Conservation (phyloP, 225 moss, liverwort and hornwort species). For the Pseudoscleropodium purum region DNA sequence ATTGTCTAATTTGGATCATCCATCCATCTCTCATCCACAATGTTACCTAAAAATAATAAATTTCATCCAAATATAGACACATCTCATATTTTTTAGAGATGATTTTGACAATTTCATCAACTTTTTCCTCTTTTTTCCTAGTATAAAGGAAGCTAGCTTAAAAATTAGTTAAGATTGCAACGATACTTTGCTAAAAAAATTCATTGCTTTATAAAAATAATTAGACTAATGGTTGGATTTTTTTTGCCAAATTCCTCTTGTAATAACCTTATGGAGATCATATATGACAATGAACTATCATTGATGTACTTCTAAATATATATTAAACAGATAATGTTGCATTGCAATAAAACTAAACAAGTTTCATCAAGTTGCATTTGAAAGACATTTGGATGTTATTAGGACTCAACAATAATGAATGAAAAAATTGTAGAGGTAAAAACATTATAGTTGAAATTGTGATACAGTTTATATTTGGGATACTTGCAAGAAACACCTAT, state of each 20-base stretch:
- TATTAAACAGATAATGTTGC: accelerated
- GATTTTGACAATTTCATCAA: background rate
- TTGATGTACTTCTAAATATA: background rate
- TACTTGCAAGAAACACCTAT: too few relatives aligned
- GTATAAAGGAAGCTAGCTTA: accelerated
- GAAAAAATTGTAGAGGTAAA: background rate
- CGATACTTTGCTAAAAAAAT: accelerated
- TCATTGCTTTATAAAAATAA: background rate
- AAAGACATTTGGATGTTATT: background rate
- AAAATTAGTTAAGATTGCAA: background rate
- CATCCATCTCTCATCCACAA: background rate
- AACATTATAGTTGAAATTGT: accelerated
- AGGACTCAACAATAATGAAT: background rate
- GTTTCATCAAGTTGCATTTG: background rate
- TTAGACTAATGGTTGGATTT: accelerated
- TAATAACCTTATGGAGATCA: accelerated
- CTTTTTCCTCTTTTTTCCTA: background rate
- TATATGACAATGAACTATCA: background rate
- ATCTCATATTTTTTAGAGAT: background rate
- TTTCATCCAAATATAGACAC: background rate
- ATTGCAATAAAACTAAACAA: accelerated
- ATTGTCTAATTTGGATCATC: background rate
- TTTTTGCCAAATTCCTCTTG: background rate
- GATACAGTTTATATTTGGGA: background rate
- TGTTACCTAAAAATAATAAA: accelerated